A percentile compares a stretch with the other conserved stretches of the same genome.
Evolutionary conservation across 139 green algal species (phyloP).

Genomic region (Closterium sp.): DNA sequence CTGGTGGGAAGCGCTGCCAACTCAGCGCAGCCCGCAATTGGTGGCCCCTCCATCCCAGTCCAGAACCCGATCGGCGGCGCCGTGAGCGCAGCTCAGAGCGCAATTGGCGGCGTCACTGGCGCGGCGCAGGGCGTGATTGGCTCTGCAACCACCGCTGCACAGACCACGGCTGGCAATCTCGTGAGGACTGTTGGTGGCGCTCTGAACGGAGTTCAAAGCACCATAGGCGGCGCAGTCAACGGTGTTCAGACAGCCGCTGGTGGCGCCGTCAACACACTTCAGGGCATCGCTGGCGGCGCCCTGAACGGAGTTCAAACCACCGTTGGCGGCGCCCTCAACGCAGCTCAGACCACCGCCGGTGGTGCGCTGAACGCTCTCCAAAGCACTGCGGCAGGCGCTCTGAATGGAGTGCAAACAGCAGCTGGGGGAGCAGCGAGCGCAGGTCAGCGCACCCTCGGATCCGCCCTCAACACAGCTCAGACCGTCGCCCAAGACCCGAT

Average conservation of each 20-base stretch:
- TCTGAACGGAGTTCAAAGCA: background rate
- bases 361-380: background rate
- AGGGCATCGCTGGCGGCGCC: background rate
- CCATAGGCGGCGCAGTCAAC: background rate
- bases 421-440: background rate
- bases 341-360: too few relatives aligned
- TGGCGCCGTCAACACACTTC: background rate
- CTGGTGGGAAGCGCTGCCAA: background rate
- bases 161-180: background rate
- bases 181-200: background rate
- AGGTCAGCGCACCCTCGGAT: background rate
- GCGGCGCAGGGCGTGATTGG: background rate
- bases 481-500: too few relatives aligned
- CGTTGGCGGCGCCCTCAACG: background rate
- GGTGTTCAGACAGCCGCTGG: background rate
- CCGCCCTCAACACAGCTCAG: too few relatives aligned
- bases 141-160: background rate
- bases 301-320: background rate
- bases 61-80: too few relatives aligned
- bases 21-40: background rate
- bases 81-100: background rate
- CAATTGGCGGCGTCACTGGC: background rate
- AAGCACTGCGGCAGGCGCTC: too few relatives aligned
- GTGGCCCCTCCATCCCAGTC: too few relatives aligned
- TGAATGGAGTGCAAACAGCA: background rate